phyloP scores from a whole-genome alignment of 176 grass and related monocot species.

The Luzula sylvatica region DNA sequence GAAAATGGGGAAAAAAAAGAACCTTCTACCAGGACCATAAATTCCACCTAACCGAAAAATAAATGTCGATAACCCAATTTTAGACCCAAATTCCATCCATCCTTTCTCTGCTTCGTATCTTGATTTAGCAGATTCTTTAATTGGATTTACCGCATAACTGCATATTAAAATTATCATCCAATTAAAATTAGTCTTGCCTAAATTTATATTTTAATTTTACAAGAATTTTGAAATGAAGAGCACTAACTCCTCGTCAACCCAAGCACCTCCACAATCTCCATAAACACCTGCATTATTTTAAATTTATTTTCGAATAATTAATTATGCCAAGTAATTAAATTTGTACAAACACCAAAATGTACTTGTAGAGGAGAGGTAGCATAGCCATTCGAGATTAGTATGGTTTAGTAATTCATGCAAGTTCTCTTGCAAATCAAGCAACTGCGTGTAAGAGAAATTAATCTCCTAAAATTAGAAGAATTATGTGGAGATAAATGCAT shows the following conservation, averaged over 20 bases:
- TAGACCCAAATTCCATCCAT: constrained; percentile 42
- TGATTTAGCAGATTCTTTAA: constrained; percentile 38
- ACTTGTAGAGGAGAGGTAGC: constrained; percentile 85
- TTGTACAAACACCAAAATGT: constrained; percentile 10
- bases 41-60: constrained; percentile 81
- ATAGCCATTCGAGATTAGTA: constrained; percentile 65
- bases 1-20: constrained; percentile 14
- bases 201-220: too few relatives aligned
- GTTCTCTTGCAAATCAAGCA: constrained; percentile 35
- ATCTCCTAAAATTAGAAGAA: background rate
- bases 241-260: constrained; percentile 75
- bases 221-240: background rate
- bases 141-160: constrained; percentile 62
- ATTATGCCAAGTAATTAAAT: background rate
- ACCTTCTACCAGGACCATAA: constrained; percentile 96
- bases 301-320: background rate
- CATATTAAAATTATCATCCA: background rate
- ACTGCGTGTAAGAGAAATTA: constrained; percentile 40
- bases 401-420: constrained; percentile 32
- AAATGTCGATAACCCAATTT: constrained; percentile 40
- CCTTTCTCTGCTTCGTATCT: constrained; percentile 64
- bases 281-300: constrained; percentile 57
- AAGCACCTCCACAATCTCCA: constrained; percentile 68
- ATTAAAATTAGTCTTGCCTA: background rate
- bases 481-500: background rate